Evolutionary conservation across 148 eudicot genomes (phyloP).

Genomic region (Polygonum maritimum): DNA sequence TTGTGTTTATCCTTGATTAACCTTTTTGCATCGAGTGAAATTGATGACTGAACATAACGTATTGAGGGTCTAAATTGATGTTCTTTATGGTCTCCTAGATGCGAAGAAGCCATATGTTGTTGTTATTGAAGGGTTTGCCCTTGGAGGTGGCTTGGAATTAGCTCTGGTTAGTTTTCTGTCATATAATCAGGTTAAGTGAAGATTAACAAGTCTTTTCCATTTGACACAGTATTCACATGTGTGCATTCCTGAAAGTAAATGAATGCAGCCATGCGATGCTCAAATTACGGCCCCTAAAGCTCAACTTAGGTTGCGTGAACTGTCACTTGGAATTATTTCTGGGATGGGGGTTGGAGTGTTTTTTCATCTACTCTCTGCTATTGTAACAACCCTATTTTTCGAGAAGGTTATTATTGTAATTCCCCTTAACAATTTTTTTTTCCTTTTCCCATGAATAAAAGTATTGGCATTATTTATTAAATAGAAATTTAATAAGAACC

Average conservation of each 20-base stretch:
- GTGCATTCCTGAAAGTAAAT: conserved; percentile 9
- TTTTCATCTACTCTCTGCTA: no score
- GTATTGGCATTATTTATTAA: no score
- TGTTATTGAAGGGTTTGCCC: conserved; percentile 85
- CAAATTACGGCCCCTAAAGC: conserved; percentile 72
- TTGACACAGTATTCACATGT: neutral
- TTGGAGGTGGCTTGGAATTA: conserved; percentile 90
- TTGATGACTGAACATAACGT: neutral
- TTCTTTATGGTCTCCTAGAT: conserved; percentile 31
- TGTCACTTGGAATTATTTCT: conserved; percentile 84
- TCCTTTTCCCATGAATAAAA: no score
- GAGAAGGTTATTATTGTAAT: no score
- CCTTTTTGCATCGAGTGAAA: no score
- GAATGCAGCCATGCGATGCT: conserved; percentile 73
- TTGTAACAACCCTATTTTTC: no score
- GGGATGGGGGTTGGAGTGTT: no score
- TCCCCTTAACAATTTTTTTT: no score
- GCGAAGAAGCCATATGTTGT: conserved; percentile 81
- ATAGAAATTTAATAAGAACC: no score
- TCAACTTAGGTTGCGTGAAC: conserved; percentile 87
- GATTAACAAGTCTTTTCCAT: neutral
- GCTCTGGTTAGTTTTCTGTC: conserved; percentile 56
- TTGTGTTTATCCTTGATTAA: neutral
- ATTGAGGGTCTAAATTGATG: neutral
- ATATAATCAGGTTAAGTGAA: neutral